phyloP scores from a whole-genome alignment of 2,329 filamentous ascomycete genomes.

The Iodosphaeria phyllophila region DNA sequence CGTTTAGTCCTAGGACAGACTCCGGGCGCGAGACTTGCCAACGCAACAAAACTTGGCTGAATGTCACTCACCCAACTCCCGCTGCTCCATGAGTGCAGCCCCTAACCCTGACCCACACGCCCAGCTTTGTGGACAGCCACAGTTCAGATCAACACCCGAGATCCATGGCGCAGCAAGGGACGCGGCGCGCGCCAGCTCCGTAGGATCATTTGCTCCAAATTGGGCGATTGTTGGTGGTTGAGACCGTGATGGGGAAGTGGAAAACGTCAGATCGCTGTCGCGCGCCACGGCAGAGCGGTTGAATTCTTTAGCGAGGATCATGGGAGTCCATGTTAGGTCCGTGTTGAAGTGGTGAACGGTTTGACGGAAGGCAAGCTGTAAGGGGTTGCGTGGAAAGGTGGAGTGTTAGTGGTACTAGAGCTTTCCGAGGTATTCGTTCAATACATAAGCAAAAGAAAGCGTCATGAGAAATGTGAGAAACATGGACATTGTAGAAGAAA shows the following conservation, averaged over 20 bases:
- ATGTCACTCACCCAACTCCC: conserved; percentile 48
- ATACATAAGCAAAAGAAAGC: not conserved
- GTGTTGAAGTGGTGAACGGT: conserved; percentile 45
- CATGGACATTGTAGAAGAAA: not conserved
- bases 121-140: conserved; percentile 57
- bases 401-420: too few species aligned
- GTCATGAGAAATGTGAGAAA: not conserved
- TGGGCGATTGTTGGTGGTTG: conserved; percentile 47
- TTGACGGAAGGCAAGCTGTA: conserved; percentile 45
- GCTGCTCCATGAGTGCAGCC: conserved; percentile 47
- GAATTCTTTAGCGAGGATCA: conserved; percentile 53
- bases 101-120: conserved; percentile 49
- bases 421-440: not conserved
- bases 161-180: conserved; percentile 41
- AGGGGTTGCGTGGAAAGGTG: too few species aligned
- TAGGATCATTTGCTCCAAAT: conserved; percentile 42
- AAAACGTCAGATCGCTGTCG: conserved; percentile 45
- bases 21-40: too few species aligned
- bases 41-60: too few species aligned
- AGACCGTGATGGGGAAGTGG: conserved; percentile 24
- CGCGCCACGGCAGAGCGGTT: conserved; percentile 40
- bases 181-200: conserved; percentile 43
- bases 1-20: too few species aligned
- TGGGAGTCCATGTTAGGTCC: conserved; percentile 53
- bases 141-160: conserved; percentile 51